Percentiles rank a stretch among this genome's conserved stretches.
These are phyloP conservation scores for Galerina sulciceps DNA, from an alignment of 768 basidiomycete species.

Conservation along the genomic window DNA sequence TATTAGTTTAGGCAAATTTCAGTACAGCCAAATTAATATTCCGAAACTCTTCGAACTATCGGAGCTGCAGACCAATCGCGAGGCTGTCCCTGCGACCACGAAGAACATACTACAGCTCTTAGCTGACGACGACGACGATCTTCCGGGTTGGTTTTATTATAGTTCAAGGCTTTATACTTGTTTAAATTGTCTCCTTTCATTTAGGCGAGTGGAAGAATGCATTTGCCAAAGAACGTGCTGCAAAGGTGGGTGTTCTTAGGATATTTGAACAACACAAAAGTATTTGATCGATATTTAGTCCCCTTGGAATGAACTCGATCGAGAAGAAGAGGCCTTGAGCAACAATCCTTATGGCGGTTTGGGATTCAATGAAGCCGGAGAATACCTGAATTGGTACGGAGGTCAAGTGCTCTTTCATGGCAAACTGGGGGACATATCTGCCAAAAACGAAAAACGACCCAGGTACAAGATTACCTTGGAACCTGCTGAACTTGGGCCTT, in stretches of 20 bases:
- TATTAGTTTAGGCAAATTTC: conserved; percentile 31
- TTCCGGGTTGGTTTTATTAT: background rate
- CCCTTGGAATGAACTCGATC: conserved; percentile 68
- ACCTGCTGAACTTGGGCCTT: conserved; percentile 53
- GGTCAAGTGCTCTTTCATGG: conserved; percentile 62
- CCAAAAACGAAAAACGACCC: conserved; percentile 29
- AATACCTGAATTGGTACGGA: conserved; percentile 55
- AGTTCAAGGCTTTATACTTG: background rate
- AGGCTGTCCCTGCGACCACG: conserved; percentile 32
- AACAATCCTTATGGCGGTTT: conserved; percentile 40
- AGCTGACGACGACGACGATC: background rate
- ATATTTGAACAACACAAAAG: background rate
- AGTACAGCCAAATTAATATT: conserved; percentile 34
- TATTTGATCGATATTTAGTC: conserved; percentile 37
- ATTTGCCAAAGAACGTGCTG: conserved; percentile 35
- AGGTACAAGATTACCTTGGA: conserved; percentile 50
- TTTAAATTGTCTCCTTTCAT: background rate
- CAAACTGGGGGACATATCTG: conserved; percentile 30
- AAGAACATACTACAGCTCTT: conserved; percentile 12
- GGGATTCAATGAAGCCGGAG: conserved; percentile 40
- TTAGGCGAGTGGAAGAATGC: conserved; percentile 23
- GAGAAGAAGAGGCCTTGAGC: conserved; percentile 47
- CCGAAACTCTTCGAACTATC: conserved; percentile 29
- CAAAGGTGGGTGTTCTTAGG: conserved; percentile 16
- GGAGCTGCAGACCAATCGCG: conserved; percentile 31